These are phyloP conservation scores for Urochloa ruziziensis DNA, from an alignment of 176 grass and related monocot genomes.

Conservation along the genomic window DNA sequence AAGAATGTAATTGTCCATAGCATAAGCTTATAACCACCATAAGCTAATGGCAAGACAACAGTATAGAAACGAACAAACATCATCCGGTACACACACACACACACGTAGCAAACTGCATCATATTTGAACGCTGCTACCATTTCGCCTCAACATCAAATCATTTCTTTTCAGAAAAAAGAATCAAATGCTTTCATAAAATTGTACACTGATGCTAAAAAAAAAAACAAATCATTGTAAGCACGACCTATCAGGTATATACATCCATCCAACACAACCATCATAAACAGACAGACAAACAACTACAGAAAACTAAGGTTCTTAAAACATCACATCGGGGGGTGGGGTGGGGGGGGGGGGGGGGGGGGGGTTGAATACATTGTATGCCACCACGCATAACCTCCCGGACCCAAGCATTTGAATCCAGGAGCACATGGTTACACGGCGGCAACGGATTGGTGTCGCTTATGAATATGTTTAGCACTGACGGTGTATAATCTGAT, in stretches of 20 bases:
- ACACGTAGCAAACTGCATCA: background rate
- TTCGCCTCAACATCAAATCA: too few relatives aligned
- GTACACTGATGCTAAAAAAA: background rate
- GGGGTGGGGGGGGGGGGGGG: background rate
- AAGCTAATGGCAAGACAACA: background rate
- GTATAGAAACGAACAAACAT: background rate
- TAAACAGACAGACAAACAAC: background rate
- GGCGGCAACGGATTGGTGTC: conserved; percentile 31
- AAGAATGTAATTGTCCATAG: too few relatives aligned
- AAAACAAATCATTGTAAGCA: background rate
- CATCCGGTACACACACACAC: background rate
- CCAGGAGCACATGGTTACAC: background rate
- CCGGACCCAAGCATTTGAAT: background rate
- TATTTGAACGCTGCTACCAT: too few relatives aligned
- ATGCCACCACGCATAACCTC: conserved; percentile 42
- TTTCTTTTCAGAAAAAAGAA: too few relatives aligned
- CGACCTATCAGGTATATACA: background rate
- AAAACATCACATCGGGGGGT: background rate
- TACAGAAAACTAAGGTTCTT: background rate
- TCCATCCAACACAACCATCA: background rate
- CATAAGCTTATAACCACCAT: background rate
- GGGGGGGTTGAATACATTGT: background rate
- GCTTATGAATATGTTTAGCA: conserved; percentile 59
- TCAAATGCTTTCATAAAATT: background rate
- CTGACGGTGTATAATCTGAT: conserved; percentile 41